Evolutionary conservation across 257 asterid genomes (phyloP).

Genomic region (Avicennia marina): DNA sequence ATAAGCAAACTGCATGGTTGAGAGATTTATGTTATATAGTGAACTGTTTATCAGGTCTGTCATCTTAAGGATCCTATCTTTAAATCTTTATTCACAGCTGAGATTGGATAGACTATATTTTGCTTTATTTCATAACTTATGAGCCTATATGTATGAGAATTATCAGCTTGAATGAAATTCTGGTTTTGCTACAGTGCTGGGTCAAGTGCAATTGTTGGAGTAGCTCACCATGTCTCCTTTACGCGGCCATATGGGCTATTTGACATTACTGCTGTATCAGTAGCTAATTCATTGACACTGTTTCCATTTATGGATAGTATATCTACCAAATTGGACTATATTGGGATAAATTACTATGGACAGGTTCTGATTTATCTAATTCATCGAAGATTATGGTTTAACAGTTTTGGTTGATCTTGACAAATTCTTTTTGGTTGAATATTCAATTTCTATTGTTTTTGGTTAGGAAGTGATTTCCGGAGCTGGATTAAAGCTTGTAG

Average conservation of each 20-base stretch:
- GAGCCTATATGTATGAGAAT: background rate
- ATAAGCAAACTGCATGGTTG: too few relatives aligned
- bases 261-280: constrained; percentile 70
- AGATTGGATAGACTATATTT: background rate
- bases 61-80: constrained; percentile 7
- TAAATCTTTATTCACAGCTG: background rate
- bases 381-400: background rate
- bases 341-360: constrained; percentile 94
- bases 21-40: too few relatives aligned
- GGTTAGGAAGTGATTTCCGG: constrained; percentile 83
- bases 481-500: constrained; percentile 77
- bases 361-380: constrained; percentile 46
- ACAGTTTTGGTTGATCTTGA: background rate
- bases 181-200: constrained; percentile 35
- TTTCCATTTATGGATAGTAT: constrained; percentile 71
- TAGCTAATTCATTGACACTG: constrained; percentile 61
- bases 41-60: too few relatives aligned
- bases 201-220: constrained; percentile 64
- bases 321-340: constrained; percentile 74
- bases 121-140: background rate
- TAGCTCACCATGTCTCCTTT: constrained; percentile 92
- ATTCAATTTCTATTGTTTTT: constrained; percentile 15
- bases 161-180: background rate
- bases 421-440: constrained; percentile 5
- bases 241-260: constrained; percentile 93